Conservation (phyloP, 2,329 filamentous ascomycete species). For the Colletotrichum lentis region DNA sequence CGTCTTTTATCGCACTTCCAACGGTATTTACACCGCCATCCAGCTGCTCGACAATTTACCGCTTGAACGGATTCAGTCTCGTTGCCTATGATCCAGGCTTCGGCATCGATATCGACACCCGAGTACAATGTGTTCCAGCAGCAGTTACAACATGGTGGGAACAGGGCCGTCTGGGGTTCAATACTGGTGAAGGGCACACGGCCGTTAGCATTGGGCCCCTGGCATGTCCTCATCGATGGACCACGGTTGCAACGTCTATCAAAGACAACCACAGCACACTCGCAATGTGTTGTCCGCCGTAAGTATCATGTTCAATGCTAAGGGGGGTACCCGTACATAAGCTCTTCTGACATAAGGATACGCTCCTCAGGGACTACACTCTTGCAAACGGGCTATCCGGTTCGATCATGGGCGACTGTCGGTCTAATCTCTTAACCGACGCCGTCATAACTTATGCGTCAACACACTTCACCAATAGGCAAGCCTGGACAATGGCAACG, state of each 20-base stretch:
- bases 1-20: conserved; percentile 18
- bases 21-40: conserved; percentile 16
- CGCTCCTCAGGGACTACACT: conserved; percentile 5
- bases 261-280: conserved; percentile 17
- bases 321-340: neutral
- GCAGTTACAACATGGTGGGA: conserved; percentile 25
- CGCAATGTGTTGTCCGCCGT: conserved; percentile 21
- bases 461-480: neutral
- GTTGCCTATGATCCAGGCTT: conserved; percentile 19
- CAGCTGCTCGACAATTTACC: conserved; percentile 12
- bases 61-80: conserved; percentile 13
- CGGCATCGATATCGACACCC: conserved; percentile 5
- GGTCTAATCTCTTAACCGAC: conserved; percentile 3
- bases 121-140: conserved; percentile 17
- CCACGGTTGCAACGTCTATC: conserved; percentile 9
- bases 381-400: neutral
- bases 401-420: conserved; percentile 11
- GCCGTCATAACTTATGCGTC: conserved; percentile 15
- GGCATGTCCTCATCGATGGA: conserved; percentile 4
- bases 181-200: conserved; percentile 16
- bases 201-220: conserved; percentile 19
- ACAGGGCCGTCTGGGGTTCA: conserved; percentile 15
- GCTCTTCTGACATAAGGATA: neutral
- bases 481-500: conserved; percentile 5
- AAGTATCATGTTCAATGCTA: neutral